A percentile compares a stretch with the other conserved stretches of the same genome.
These are phyloP conservation scores for Leccinum boreale DNA, from an alignment of 768 basidiomycete species.

Conservation along the genomic window DNA sequence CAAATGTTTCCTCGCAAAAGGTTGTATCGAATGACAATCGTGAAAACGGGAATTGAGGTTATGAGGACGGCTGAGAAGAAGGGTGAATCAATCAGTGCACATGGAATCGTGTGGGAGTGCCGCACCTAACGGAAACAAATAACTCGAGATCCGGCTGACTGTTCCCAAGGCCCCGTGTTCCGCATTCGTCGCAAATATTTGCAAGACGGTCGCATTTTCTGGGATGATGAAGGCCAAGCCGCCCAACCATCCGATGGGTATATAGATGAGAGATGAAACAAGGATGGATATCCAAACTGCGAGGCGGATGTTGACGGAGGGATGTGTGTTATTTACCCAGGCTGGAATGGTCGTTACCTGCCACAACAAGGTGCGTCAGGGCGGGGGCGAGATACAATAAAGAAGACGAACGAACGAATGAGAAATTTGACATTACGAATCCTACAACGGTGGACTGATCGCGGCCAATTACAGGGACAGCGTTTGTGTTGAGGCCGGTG, in stretches of 20 bases:
- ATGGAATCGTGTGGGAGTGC: background rate
- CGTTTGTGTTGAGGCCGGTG: constrained; percentile 8
- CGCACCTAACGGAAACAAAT: constrained; percentile 21
- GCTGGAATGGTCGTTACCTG: constrained; percentile 24
- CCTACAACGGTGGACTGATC: constrained; percentile 21
- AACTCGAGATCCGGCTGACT: constrained; percentile 15
- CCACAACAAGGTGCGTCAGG: background rate
- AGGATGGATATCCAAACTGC: constrained; percentile 22
- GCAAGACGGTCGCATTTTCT: constrained; percentile 13
- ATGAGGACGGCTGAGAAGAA: constrained; percentile 19
- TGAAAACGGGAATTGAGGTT: constrained; percentile 23
- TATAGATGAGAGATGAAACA: constrained; percentile 24
- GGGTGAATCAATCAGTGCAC: background rate
- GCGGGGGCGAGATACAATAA: too few relatives aligned
- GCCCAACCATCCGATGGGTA: constrained; percentile 24
- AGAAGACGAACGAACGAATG: constrained; percentile 17
- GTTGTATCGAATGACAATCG: constrained; percentile 25
- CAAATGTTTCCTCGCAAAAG: constrained; percentile 24
- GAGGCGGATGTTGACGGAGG: constrained; percentile 20
- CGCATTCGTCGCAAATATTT: constrained; percentile 9
- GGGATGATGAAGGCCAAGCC: constrained; percentile 11
- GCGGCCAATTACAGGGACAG: constrained; percentile 14
- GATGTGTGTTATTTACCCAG: constrained; percentile 25
- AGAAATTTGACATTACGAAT: constrained; percentile 24
- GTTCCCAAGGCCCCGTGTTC: constrained; percentile 2